Conservation (phyloP, 805 yeast species). For the Kazachstania kunashirensis region DNA sequence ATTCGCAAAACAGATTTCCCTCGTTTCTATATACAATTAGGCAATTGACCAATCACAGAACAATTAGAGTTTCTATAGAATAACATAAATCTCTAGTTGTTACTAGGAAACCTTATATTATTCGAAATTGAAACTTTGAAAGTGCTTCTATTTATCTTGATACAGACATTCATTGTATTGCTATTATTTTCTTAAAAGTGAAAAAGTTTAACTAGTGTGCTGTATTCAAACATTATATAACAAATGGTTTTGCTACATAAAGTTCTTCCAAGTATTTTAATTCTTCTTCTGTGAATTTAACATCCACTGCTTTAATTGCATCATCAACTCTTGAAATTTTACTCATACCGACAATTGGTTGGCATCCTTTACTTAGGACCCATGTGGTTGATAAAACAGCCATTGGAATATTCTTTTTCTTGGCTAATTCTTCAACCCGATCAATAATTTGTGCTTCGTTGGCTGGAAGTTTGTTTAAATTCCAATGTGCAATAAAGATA, state of each 20-base stretch:
- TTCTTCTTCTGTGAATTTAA: conserved; percentile 28
- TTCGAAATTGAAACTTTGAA: too few relatives aligned
- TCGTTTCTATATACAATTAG: too few relatives aligned
- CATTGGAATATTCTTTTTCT: conserved; percentile 40
- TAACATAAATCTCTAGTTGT: too few relatives aligned
- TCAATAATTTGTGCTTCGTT: conserved; percentile 29
- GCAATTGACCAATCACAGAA: too few relatives aligned
- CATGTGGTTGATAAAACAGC: conserved; percentile 45
- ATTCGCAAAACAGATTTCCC: conserved; percentile 17
- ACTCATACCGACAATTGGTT: conserved; percentile 47
- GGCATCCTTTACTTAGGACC: conserved; percentile 40
- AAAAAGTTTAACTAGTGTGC: too few relatives aligned
- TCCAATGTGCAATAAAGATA: conserved; percentile 36
- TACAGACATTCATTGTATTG: too few relatives aligned
- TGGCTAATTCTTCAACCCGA: conserved; percentile 46
- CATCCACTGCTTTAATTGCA: conserved; percentile 33
- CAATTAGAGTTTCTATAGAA: too few relatives aligned
- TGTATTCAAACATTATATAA: too few relatives aligned
- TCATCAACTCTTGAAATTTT: conserved; percentile 42
- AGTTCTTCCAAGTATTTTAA: conserved; percentile 12
- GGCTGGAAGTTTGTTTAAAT: conserved; percentile 35
- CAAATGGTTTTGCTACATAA: conserved; percentile 28
- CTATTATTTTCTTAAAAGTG: too few relatives aligned
- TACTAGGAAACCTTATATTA: too few relatives aligned
- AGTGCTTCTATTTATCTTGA: too few relatives aligned